Evolutionary conservation across 805 yeast genomes (phyloP), one percentile per base, ranked within the genome.

Genomic region (Starmerella lactis-condensi): DNA sequence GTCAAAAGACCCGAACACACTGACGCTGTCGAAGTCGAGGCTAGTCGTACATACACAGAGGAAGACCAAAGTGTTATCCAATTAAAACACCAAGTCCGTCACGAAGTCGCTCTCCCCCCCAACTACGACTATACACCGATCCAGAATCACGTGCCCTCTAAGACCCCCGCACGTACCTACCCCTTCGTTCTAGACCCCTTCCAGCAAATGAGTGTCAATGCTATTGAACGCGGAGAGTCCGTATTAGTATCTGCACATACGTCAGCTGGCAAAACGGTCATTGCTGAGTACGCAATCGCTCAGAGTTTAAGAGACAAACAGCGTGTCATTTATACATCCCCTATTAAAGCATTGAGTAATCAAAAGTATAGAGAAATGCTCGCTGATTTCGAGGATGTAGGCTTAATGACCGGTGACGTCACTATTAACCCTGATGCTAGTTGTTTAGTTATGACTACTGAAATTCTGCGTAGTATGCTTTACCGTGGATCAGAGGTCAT

Each of bases 341-440:
- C 95, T 4, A 83, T 83, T 51, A 83, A 83, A 52, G 95, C 95
- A 0, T 65, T 83, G 53, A 77, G 93, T 45, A 83, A 83, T 53
- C 96, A 83, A 56, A 83, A 83, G 50, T 83, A 78, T 50, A 68
- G 96, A 58, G 96, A 83, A 53, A 61, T 89, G 43, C 61, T 74
- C 35, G 92, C 93, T 2, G 93, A 83, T 47, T 79, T 89, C 60
- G 85, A 89, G 15, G 96, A 89, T 52, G 96, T 89, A 19, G 99
- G 99, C 30, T 65, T 89, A 38, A 89, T 89, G 92, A 89, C 99
- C 9, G 99, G 99, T 54, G 99, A 89, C 64, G 94, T 89, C 27
- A 85, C 95, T 17, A 89, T 89, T 42, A 89, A 89, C 47, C 96
- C 96, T 4, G 95, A 85, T 46, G 99, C 98, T 4, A 85, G 92